Percentiles rank a stretch among this genome's conserved stretches.
These are phyloP conservation scores for Diutina scorzettiae DNA, from an alignment of 1,139 yeast genomes.

Conservation along the genomic window DNA sequence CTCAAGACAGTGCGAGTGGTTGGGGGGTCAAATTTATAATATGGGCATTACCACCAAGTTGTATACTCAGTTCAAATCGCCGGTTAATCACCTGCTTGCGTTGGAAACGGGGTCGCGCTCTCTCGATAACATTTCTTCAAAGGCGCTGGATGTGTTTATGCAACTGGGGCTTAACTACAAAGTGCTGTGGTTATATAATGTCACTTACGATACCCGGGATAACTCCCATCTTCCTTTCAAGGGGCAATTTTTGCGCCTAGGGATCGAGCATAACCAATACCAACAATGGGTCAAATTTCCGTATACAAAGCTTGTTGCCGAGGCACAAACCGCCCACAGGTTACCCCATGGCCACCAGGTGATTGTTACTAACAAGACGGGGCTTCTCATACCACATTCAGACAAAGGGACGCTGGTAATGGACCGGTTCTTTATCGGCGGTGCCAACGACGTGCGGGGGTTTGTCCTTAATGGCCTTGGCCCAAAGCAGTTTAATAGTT, in stretches of 20 bases:
- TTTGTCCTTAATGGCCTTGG: constrained; percentile 75
- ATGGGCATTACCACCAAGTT: constrained; percentile 48
- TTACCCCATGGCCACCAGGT: constrained; percentile 17
- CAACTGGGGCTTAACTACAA: constrained; percentile 56
- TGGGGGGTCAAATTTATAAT: constrained; percentile 45
- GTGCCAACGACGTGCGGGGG: constrained; percentile 75
- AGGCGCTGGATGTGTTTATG: constrained; percentile 20
- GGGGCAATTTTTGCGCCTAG: constrained; percentile 44
- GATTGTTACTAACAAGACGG: constrained; percentile 36
- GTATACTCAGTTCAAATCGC: constrained; percentile 17
- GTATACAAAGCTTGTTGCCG: constrained; percentile 36
- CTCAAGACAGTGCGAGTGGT: constrained; percentile 57
- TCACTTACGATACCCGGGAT: constrained; percentile 47
- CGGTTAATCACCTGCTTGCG: constrained; percentile 44
- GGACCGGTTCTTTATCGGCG: constrained; percentile 41
- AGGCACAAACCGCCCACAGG: constrained; percentile 28
- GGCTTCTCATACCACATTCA: constrained; percentile 25
- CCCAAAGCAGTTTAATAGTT: constrained; percentile 50
- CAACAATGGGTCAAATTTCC: constrained; percentile 27
- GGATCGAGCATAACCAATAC: constrained; percentile 36
- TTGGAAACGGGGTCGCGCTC: constrained; percentile 57
- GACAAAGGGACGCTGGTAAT: constrained; percentile 11
- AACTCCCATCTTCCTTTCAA: constrained; percentile 39
- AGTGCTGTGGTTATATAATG: constrained; percentile 40
- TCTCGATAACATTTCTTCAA: constrained; percentile 32